Percentiles rank a stretch among this genome's conserved stretches.
phyloP scores from a whole-genome alignment of 257 asterid genomes.

The Galeopsis tetrahit region DNA sequence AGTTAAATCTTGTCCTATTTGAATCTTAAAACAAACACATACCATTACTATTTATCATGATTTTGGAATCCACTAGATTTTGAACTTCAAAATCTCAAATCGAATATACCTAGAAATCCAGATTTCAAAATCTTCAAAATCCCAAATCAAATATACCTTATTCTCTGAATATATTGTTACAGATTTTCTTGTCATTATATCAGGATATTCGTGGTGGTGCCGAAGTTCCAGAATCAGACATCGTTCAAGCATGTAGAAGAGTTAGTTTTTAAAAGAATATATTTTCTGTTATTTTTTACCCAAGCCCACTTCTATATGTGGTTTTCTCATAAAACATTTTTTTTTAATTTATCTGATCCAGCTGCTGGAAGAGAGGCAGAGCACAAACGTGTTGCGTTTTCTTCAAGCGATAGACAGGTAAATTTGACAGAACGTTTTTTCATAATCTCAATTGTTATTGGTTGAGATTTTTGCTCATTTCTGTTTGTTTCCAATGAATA shows the following conservation, averaged over 20 bases:
- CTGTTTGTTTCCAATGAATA: conserved; percentile 38
- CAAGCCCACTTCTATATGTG: not conserved
- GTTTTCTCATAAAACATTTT: not conserved
- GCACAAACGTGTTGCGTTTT: conserved; percentile 73
- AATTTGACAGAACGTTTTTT: conserved; percentile 12
- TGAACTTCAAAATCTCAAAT: too few relatives aligned
- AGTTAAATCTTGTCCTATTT: too few relatives aligned
- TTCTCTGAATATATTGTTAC: conserved; percentile 1
- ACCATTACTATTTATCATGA: too few relatives aligned
- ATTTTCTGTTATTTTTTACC: conserved; percentile 7
- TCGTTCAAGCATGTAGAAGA: conserved; percentile 93
- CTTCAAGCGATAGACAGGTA: conserved; percentile 85
- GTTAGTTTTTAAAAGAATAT: conserved; percentile 50
- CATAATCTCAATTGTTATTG: not conserved
- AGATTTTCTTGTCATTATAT: conserved; percentile 31
- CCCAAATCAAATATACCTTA: not conserved
- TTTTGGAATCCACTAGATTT: too few relatives aligned
- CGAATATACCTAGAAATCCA: too few relatives aligned
- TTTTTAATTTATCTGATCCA: conserved; percentile 36
- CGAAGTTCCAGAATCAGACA: conserved; percentile 80
- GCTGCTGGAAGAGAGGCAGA: conserved; percentile 92
- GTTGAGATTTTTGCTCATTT: conserved; percentile 17
- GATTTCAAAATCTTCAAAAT: too few relatives aligned
- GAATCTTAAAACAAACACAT: too few relatives aligned
- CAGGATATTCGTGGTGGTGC: conserved; percentile 83